Conservation (phyloP, 179 eudicot species). For the Beta corolliflora region DNA sequence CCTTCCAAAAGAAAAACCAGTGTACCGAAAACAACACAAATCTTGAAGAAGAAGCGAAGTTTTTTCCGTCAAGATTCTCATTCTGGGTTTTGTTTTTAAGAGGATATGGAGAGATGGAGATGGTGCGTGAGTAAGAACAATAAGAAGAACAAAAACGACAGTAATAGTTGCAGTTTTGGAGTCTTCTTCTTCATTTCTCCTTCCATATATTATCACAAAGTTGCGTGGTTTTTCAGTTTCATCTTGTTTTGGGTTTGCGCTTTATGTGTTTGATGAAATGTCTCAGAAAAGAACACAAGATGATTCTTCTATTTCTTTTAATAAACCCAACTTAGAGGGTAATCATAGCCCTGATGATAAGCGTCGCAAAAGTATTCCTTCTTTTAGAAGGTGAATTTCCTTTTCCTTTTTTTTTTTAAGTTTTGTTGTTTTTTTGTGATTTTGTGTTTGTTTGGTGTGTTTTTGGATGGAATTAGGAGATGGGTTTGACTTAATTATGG, state of each 20-base stretch:
- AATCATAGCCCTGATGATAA: conserved; percentile 45
- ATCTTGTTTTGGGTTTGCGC: conserved; percentile 9
- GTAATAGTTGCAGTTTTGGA: conserved; percentile 8
- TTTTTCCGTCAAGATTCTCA: background rate
- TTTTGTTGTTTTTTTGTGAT: background rate
- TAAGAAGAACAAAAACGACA: background rate
- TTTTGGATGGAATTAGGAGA: background rate
- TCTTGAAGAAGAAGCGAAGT: conserved; percentile 17
- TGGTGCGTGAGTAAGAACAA: too few species aligned
- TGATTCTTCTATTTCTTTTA: conserved; percentile 28
- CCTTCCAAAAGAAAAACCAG: conserved; percentile 8
- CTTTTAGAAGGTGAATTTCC: conserved; percentile 46
- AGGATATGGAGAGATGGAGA: conserved; percentile 23
- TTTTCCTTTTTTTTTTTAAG: background rate
- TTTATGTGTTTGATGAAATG: conserved; percentile 44
- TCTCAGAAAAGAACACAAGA: conserved; percentile 61
- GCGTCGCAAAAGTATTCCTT: conserved; percentile 46
- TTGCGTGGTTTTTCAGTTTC: background rate
- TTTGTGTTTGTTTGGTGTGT: background rate
- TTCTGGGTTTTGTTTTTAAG: background rate
- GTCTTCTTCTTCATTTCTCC: background rate
- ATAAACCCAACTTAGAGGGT: conserved; percentile 22
- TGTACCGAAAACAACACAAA: conserved; percentile 1
- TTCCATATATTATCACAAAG: background rate
- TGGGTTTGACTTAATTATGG: conserved; percentile 1